Conservation (phyloP, 2,329 filamentous ascomycete genomes). For the Fusarium succisae region DNA sequence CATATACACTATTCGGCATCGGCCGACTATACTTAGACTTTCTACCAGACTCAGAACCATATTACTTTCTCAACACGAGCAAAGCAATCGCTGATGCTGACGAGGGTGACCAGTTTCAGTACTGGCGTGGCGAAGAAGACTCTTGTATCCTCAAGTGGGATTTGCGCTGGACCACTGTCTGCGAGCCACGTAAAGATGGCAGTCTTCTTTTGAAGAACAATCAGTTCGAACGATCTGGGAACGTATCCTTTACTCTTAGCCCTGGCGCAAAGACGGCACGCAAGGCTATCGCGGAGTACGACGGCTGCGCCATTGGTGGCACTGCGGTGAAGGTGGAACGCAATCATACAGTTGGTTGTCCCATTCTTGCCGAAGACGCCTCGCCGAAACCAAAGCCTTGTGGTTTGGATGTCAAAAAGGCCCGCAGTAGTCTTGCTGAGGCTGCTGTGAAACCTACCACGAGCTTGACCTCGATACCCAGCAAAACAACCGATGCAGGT, state of each 20-base stretch:
- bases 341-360: slow-evolving; percentile 21
- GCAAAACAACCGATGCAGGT: not conserved
- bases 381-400: slow-evolving; percentile 22
- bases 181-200: slow-evolving; percentile 8
- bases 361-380: slow-evolving; percentile 2
- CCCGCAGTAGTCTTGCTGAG: slow-evolving; percentile 10
- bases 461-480: slow-evolving; percentile 4
- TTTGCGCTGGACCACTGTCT: slow-evolving; percentile 14
- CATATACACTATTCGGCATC: slow-evolving; percentile 15
- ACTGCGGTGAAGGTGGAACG: slow-evolving; percentile 14
- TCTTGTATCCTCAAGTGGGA: slow-evolving; percentile 17
- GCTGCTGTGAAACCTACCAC: slow-evolving; percentile 24
- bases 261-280: slow-evolving; percentile 4
- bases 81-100: slow-evolving; percentile 9
- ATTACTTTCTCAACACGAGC: slow-evolving; percentile 26
- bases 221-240: slow-evolving; percentile 3
- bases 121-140: slow-evolving; percentile 18
- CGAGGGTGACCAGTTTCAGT: slow-evolving; percentile 20
- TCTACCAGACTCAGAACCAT: not conserved
- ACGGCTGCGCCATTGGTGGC: slow-evolving; percentile 10
- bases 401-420: slow-evolving; percentile 10
- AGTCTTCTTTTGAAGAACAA: slow-evolving; percentile 18
- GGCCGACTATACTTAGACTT: slow-evolving; percentile 10
- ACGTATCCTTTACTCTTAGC: slow-evolving; percentile 10
- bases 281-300: slow-evolving; percentile 11